phyloP scores from a whole-genome alignment of 2,329 filamentous ascomycete genomes.

The Penicillium fuscoglaucum region DNA sequence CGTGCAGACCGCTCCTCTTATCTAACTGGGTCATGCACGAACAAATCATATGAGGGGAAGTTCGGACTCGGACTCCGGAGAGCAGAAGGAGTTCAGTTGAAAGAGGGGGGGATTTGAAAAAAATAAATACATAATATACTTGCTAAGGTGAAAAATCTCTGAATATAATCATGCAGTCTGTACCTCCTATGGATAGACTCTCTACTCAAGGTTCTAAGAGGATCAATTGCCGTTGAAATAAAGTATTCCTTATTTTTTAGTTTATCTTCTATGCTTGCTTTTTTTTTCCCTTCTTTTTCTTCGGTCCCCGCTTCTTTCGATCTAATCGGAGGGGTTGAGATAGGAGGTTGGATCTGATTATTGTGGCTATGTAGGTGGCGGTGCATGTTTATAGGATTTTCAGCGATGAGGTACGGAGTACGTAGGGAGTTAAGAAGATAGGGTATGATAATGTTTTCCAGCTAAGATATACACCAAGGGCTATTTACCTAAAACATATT shows the following conservation, averaged over 20 bases:
- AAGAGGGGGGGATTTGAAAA: background rate
- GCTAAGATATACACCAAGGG: background rate
- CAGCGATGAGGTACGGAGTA: background rate
- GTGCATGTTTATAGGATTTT: background rate
- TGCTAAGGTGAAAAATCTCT: background rate
- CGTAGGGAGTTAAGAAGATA: background rate
- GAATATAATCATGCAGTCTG: background rate
- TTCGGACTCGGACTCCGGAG: background rate
- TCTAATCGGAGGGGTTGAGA: background rate
- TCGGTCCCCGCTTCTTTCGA: background rate
- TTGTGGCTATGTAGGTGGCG: background rate
- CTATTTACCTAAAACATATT: background rate
- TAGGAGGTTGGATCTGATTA: background rate
- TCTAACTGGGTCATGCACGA: background rate
- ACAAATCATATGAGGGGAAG: background rate
- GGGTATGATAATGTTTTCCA: background rate
- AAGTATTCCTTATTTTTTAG: slow-evolving; percentile 8
- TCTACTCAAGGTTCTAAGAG: background rate
- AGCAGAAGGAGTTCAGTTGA: background rate
- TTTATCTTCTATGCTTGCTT: background rate
- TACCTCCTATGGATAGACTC: background rate
- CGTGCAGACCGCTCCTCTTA: slow-evolving; percentile 10
- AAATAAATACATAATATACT: background rate
- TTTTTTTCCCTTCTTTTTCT: background rate
- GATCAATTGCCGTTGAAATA: slow-evolving; percentile 18